These are phyloP conservation scores for Penicillium crustosum DNA, from an alignment of 2,329 filamentous ascomycete genomes.

Conservation along the genomic window DNA sequence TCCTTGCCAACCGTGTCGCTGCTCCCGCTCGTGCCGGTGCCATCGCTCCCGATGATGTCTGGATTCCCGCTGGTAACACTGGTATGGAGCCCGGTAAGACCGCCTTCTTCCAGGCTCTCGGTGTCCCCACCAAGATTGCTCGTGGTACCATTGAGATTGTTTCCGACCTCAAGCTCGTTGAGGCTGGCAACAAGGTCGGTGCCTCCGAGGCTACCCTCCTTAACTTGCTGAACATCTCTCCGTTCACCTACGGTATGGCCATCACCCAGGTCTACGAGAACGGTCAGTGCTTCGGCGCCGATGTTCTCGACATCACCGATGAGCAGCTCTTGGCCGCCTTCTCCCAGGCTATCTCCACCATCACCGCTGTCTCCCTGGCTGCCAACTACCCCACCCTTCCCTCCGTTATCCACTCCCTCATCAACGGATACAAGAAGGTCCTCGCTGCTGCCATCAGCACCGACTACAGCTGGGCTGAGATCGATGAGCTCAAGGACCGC, in stretches of 20 bases:
- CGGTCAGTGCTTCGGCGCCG: constrained; percentile 84
- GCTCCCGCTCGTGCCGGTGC: constrained; percentile 98
- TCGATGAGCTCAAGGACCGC: constrained; percentile 98
- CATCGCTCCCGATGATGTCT: constrained; percentile 89
- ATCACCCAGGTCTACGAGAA: constrained; percentile 96
- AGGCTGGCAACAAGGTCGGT: constrained; percentile 90
- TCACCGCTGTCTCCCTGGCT: constrained; percentile 88
- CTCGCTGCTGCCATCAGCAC: constrained; percentile 80
- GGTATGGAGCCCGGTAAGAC: constrained; percentile 99
- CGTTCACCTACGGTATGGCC: constrained; percentile 99
- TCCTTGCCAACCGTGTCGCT: constrained; percentile 94
- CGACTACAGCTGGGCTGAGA: constrained; percentile 91
- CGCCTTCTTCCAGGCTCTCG: constrained; percentile 99
- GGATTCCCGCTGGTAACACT: constrained; percentile 95
- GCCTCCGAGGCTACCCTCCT: constrained; percentile 97
- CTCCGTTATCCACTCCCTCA: constrained; percentile 90
- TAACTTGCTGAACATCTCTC: constrained; percentile 99
- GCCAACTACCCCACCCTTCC: constrained; percentile 94
- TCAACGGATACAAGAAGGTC: constrained; percentile 99
- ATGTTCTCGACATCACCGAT: constrained; percentile 91
- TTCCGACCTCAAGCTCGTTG: constrained; percentile 94
- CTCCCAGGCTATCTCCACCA: constrained; percentile 75
- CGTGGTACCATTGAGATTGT: constrained; percentile 99
- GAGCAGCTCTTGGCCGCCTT: constrained; percentile 87
- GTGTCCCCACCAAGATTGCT: constrained; percentile 99